Evolutionary conservation across 1,284 basidiomycete species (phyloP), one percentile per base, ranked within the genome.

Genomic region (Phaffia rhodozyma): DNA sequence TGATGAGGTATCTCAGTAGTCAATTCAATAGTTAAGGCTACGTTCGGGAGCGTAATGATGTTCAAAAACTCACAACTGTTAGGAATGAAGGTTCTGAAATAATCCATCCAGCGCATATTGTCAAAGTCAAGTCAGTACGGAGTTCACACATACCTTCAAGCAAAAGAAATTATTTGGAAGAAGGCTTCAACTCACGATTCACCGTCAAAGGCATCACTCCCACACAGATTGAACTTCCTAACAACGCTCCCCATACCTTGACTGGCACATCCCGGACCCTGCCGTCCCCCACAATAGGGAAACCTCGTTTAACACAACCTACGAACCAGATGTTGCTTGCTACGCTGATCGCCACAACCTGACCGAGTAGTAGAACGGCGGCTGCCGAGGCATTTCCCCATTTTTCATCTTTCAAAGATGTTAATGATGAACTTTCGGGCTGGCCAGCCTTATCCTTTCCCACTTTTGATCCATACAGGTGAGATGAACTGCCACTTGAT

Each of bases 41-140:
- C 58, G 27, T 29, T 21, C 20, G 61, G 49, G 61, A 60, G 57
- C 62, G 57, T 47, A 16, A 60, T 61, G 30, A 57, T 61, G 38
- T 55, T 58, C 47, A 59, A 67, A 27, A 65, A 67, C 47, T 55
- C 65, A 21, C 63, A 61, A 11, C 64, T 67, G 38, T 55, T 56
- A 25, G 68, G 69, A 18, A 68, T 64, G 43, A 50, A 67, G 38
- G 67, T 69, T 53, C 60, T 60, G 23, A 62, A 67, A 25, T 57
- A 62, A 58, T 16, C 13, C 30, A 18, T 34, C 27, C 16, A 51
- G 55, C 55, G n/a, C 20, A 53, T 13, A 29, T 27, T 11, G 13
- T 43, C 13, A 34, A 18, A 23, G 53, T 5, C 1, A 43, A 38
- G 38, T 21, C 6, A 32, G 6, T 30, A n/a, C 23, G 32, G 30